These are phyloP conservation scores for Venturia carpophila DNA, from an alignment of 2,329 filamentous ascomycete genomes.

Conservation along the genomic window DNA sequence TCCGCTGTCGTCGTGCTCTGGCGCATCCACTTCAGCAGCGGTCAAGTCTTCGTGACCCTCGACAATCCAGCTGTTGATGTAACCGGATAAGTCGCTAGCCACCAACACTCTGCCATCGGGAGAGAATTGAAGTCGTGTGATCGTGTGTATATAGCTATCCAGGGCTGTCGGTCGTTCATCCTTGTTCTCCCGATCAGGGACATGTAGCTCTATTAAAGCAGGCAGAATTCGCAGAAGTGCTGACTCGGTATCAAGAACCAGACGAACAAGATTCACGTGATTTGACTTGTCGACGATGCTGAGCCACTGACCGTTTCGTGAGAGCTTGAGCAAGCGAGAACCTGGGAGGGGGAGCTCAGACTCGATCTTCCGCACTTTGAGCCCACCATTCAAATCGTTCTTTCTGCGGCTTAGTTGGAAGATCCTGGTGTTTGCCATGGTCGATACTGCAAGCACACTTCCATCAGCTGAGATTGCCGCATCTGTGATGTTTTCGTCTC, in stretches of 20 bases:
- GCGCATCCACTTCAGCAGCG: constrained; percentile 34
- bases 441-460: constrained; percentile 67
- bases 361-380: constrained; percentile 64
- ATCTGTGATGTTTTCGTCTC: constrained; percentile 76
- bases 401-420: constrained; percentile 52
- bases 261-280: constrained; percentile 41
- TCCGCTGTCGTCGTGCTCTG: constrained; percentile 24
- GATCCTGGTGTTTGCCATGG: constrained; percentile 64
- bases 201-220: constrained; percentile 33
- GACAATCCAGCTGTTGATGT: constrained; percentile 78
- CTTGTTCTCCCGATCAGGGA: constrained; percentile 24
- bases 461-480: constrained; percentile 65
- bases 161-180: constrained; percentile 53
- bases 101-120: constrained; percentile 72
- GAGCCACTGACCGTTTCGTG: constrained; percentile 63
- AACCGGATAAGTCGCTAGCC: constrained; percentile 72
- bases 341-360: constrained; percentile 38
- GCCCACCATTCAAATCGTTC: constrained; percentile 25
- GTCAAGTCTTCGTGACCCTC: constrained; percentile 47
- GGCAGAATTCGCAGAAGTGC: constrained; percentile 33
- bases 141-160: constrained; percentile 67
- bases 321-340: constrained; percentile 61
- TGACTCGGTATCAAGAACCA: constrained; percentile 36
- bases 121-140: constrained; percentile 71
- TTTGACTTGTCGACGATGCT: constrained; percentile 44